A percentile compares a stretch with the other conserved stretches of the same genome.
Conservation (phyloP, 805 yeast species). For the Metschnikowia aberdeeniae region DNA sequence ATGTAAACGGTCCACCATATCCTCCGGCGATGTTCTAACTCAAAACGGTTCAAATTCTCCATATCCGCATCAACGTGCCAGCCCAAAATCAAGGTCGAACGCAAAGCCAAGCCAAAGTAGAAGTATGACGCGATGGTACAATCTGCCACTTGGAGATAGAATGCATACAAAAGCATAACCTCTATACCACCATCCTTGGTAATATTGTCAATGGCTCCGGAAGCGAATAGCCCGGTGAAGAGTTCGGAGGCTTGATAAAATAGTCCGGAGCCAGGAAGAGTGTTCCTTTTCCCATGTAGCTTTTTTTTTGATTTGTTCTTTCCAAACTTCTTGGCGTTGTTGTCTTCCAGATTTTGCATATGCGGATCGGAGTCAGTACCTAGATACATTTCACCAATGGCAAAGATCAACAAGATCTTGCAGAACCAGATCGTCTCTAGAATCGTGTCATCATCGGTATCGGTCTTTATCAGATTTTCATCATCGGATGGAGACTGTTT, state of each 20-base stretch:
- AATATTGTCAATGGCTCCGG: constrained; percentile 75
- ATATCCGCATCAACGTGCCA: constrained; percentile 81
- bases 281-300: constrained; percentile 25
- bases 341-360: constrained; percentile 38
- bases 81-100: constrained; percentile 70
- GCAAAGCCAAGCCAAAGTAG: constrained; percentile 70
- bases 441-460: constrained; percentile 50
- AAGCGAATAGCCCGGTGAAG: constrained; percentile 70
- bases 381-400: constrained; percentile 77
- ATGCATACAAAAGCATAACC: constrained; percentile 69
- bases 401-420: constrained; percentile 66
- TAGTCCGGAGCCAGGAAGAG: constrained; percentile 74
- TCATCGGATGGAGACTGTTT: constrained; percentile 26
- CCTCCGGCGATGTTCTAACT: constrained; percentile 49
- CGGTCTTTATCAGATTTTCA: constrained; percentile 41
- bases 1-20: constrained; percentile 49
- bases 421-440: constrained; percentile 80
- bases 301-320: constrained; percentile 18
- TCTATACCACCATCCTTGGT: constrained; percentile 80
- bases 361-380: constrained; percentile 69
- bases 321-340: constrained; percentile 13
- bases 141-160: constrained; percentile 78
- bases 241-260: constrained; percentile 77
- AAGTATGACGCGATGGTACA: constrained; percentile 79
- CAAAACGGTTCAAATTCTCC: constrained; percentile 49